These are phyloP conservation scores for Neurospora sp. DNA, from an alignment of 495 filamentous ascomycete genomes.

Conservation along the genomic window DNA sequence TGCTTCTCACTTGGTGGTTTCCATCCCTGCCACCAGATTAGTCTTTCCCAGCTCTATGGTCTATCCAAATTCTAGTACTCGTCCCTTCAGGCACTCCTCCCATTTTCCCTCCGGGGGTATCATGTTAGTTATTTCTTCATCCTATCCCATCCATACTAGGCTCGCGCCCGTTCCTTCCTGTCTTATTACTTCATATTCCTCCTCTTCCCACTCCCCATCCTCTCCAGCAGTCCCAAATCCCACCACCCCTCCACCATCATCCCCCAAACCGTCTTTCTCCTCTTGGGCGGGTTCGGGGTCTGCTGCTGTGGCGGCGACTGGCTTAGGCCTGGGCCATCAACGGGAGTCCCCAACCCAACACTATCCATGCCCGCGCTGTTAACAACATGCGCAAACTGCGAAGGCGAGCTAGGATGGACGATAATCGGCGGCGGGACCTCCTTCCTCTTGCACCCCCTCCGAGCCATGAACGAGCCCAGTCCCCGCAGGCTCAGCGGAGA, in stretches of 20 bases:
- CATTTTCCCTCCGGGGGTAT: neutral
- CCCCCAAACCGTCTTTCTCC: conserved; percentile 28
- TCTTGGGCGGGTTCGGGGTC: conserved; percentile 12
- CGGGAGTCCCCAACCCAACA: conserved; percentile 4
- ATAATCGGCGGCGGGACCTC: conserved; percentile 14
- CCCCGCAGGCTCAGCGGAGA: conserved; percentile 3
- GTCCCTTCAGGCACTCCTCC: neutral
- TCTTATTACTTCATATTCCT: conserved; percentile 2
- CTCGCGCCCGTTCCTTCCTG: neutral
- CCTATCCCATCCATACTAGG: neutral
- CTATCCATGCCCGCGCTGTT: conserved; percentile 2
- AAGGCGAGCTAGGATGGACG: neutral
- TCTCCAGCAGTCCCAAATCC: conserved; percentile 35
- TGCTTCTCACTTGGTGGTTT: neutral
- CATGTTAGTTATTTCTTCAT: neutral
- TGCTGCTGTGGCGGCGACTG: neutral
- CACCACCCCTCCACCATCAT: conserved; percentile 36
- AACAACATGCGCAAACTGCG: conserved; percentile 1
- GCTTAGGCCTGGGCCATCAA: neutral
- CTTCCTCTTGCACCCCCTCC: neutral
- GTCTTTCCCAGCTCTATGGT: neutral
- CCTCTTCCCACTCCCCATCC: conserved; percentile 21
- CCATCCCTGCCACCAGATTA: no score
- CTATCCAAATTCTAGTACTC: no score
- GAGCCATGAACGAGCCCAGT: conserved; percentile 2